Conservation (phyloP, 2,329 filamentous ascomycete genomes). For the Penicillium sp. region DNA sequence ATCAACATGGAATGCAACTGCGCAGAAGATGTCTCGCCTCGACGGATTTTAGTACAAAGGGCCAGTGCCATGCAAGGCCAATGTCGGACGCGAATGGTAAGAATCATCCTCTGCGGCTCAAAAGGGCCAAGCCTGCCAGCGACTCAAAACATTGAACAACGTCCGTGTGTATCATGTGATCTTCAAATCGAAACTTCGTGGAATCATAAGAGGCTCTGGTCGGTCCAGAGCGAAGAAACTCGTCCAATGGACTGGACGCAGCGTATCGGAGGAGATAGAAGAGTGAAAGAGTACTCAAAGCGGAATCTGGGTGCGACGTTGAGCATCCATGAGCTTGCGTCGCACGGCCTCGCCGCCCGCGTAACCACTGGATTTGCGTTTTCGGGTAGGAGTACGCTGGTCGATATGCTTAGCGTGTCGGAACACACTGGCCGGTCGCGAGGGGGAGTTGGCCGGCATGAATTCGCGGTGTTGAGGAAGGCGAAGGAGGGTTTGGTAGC, state of each 20-base stretch:
- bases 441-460: slow-evolving; percentile 42
- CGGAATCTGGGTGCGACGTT: slow-evolving; percentile 36
- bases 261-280: neutral
- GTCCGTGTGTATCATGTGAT: slow-evolving; percentile 25
- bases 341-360: slow-evolving; percentile 40
- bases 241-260: neutral
- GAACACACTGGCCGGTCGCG: slow-evolving; percentile 41
- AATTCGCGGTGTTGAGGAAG: slow-evolving; percentile 44
- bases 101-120: neutral
- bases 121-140: slow-evolving; percentile 18
- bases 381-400: slow-evolving; percentile 38
- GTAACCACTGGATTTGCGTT: slow-evolving; percentile 36
- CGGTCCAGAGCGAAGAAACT: neutral
- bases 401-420: slow-evolving; percentile 38
- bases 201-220: slow-evolving; percentile 12
- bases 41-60: neutral
- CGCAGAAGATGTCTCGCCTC: slow-evolving; percentile 3
- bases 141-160: slow-evolving; percentile 19
- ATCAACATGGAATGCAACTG: slow-evolving; percentile 8
- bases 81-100: too few relatives aligned
- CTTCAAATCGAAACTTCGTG: slow-evolving; percentile 21
- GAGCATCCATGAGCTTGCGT: slow-evolving; percentile 42
- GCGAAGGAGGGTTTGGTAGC: slow-evolving; percentile 46
- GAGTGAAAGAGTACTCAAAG: slow-evolving; percentile 22
- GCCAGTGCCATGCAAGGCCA: slow-evolving; percentile 4